phyloP scores from a whole-genome alignment of 2,329 filamentous ascomycete genomes.

The Aspergillus udagawae region DNA sequence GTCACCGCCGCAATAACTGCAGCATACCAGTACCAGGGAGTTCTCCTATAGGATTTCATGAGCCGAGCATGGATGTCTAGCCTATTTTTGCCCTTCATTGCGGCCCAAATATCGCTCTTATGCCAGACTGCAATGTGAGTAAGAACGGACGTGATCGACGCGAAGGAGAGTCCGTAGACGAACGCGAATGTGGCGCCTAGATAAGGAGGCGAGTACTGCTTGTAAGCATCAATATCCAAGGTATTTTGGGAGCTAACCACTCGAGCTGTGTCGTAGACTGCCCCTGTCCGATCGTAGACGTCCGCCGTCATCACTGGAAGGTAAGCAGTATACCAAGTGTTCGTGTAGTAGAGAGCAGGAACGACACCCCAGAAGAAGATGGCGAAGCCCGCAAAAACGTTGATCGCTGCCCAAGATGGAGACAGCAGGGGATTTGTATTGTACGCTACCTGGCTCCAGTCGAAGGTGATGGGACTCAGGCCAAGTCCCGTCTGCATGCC shows the following conservation, averaged over 20 bases:
- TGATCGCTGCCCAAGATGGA: constrained; percentile 27
- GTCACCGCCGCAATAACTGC: constrained; percentile 31
- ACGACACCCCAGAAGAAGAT: constrained; percentile 27
- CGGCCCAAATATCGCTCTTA: constrained; percentile 24
- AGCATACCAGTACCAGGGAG: constrained; percentile 43
- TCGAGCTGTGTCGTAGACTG: constrained; percentile 54
- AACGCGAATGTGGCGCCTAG: constrained; percentile 54
- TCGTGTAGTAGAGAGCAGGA: constrained; percentile 42
- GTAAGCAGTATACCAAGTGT: constrained; percentile 51
- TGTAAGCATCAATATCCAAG: constrained; percentile 58
- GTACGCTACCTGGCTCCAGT: constrained; percentile 33
- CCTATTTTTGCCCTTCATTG: constrained; percentile 32
- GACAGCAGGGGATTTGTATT: constrained; percentile 33
- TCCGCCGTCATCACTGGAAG: constrained; percentile 56
- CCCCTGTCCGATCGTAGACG: constrained; percentile 59
- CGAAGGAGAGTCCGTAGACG: constrained; percentile 58
- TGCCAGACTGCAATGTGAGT: constrained; percentile 29
- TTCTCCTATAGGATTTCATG: constrained; percentile 36
- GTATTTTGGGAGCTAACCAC: constrained; percentile 52
- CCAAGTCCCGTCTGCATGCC: constrained; percentile 32
- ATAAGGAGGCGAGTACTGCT: constrained; percentile 61
- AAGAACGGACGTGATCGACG: constrained; percentile 53
- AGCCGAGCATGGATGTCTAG: constrained; percentile 41
- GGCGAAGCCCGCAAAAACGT: constrained; percentile 28
- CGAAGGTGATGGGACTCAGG: constrained; percentile 29